Evolutionary conservation across 768 basidiomycete genomes (phyloP).

Genomic region (Ephemerocybe angulata): DNA sequence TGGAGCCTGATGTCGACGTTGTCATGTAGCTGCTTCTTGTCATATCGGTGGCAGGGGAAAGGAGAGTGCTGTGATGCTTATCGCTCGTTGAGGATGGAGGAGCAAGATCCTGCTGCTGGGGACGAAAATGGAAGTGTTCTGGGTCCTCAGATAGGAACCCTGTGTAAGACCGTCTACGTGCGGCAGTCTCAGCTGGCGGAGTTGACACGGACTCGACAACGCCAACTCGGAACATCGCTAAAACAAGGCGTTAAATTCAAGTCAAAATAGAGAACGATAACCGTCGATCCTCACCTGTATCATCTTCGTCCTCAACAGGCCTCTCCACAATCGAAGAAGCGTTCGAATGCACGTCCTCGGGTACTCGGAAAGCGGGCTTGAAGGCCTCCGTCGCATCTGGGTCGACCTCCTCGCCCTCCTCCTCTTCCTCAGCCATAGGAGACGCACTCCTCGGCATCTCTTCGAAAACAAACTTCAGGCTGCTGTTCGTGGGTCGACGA

Average conservation of each 20-base stretch:
- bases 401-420: slow-evolving; percentile 10
- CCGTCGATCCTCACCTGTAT: slow-evolving; percentile 32
- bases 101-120: slow-evolving; percentile 1
- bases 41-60: slow-evolving; percentile 31
- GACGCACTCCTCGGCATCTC: slow-evolving; percentile 26
- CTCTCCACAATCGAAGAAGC: slow-evolving; percentile 36
- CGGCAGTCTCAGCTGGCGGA: slow-evolving; percentile 39
- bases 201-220: slow-evolving; percentile 48
- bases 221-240: slow-evolving; percentile 50
- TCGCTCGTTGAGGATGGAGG: slow-evolving; percentile 6
- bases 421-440: slow-evolving; percentile 5
- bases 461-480: slow-evolving; percentile 38
- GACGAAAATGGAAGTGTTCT: neutral
- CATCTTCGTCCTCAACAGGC: slow-evolving; percentile 36
- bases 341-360: slow-evolving; percentile 48
- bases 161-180: slow-evolving; percentile 37
- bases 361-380: slow-evolving; percentile 38
- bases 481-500: slow-evolving; percentile 29
- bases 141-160: slow-evolving; percentile 31
- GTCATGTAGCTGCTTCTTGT: slow-evolving; percentile 60
- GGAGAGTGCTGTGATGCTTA: slow-evolving; percentile 13
- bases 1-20: slow-evolving; percentile 47
- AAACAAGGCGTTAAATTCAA: neutral
- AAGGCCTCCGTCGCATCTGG: slow-evolving; percentile 33
- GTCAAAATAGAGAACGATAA: neutral